Conservation (phyloP, 176 grass and related monocot species). For the Chrysopogon serrulatus region DNA sequence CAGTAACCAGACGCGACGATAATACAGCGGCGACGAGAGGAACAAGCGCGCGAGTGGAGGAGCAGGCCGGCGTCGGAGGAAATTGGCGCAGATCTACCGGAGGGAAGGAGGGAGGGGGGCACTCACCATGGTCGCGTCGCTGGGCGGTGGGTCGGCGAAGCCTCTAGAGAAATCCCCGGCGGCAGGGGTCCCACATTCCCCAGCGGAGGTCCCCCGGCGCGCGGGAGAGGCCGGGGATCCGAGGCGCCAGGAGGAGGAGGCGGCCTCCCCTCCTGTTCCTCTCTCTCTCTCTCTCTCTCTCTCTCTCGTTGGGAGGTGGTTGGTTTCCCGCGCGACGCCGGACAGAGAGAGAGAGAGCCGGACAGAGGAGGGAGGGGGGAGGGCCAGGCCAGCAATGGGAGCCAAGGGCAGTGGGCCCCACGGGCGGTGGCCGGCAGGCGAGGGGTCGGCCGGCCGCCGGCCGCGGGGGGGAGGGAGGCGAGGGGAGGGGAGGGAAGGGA, state of each 20-base stretch:
- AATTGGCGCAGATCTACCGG: conserved; percentile 10
- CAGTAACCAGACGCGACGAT: background rate
- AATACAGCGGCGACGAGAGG: background rate
- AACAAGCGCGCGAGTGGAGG: background rate
- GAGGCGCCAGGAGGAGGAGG: background rate
- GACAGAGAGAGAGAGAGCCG: background rate
- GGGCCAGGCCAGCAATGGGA: background rate
- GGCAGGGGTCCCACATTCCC: conserved; percentile 54
- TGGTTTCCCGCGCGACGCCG: conserved; percentile 13
- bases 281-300: background rate
- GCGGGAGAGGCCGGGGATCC: conserved; percentile 10
- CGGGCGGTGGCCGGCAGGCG: conserved; percentile 5
- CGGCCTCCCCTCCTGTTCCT: background rate
- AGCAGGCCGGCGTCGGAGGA: background rate
- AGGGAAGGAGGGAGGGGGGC: background rate
- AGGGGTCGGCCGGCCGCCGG: background rate
- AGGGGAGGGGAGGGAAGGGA: background rate
- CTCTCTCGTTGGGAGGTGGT: background rate
- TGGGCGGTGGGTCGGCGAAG: background rate
- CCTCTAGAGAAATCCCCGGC: conserved; percentile 7
- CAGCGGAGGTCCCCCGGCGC: background rate
- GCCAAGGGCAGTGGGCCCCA: background rate
- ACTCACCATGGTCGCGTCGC: conserved; percentile 45
- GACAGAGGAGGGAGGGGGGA: background rate
- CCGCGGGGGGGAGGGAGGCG: background rate